These are phyloP conservation scores for Naganishia albida DNA, from an alignment of 1,284 basidiomycete species.

Conservation along the genomic window DNA sequence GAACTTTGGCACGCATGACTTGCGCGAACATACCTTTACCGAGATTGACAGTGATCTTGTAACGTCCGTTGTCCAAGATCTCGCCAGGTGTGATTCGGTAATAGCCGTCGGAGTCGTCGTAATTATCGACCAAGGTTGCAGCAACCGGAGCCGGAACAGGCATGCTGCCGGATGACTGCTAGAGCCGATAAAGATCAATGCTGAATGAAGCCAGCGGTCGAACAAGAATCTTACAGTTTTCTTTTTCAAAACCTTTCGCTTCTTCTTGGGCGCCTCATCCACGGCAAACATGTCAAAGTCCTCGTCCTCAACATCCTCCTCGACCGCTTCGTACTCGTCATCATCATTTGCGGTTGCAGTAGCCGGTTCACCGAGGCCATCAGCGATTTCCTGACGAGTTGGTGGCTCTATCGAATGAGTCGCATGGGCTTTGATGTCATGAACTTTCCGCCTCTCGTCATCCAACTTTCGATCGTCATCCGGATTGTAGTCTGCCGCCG, in stretches of 20 bases:
- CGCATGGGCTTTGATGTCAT: conserved; percentile 36
- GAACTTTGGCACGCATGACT: conserved; percentile 85
- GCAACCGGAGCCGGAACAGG: conserved; percentile 27
- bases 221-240: conserved; percentile 58
- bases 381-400: conserved; percentile 38
- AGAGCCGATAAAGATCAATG: neutral
- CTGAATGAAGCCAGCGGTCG: conserved; percentile 68
- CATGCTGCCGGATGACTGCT: conserved; percentile 1
- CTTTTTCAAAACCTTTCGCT: conserved; percentile 57
- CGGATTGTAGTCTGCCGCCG: conserved; percentile 91
- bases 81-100: conserved; percentile 94
- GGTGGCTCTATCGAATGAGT: conserved; percentile 32
- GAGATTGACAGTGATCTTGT: conserved; percentile 90
- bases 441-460: conserved; percentile 62
- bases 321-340: conserved; percentile 58
- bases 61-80: conserved; percentile 85
- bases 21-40: conserved; percentile 99
- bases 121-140: conserved; percentile 57
- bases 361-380: conserved; percentile 51
- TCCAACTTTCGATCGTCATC: conserved; percentile 79
- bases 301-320: conserved; percentile 64
- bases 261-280: conserved; percentile 58
- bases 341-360: conserved; percentile 46
- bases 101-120: conserved; percentile 87
- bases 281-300: conserved; percentile 86